phyloP scores from a whole-genome alignment of 805 yeast species.

The Peterozyma toletana region DNA sequence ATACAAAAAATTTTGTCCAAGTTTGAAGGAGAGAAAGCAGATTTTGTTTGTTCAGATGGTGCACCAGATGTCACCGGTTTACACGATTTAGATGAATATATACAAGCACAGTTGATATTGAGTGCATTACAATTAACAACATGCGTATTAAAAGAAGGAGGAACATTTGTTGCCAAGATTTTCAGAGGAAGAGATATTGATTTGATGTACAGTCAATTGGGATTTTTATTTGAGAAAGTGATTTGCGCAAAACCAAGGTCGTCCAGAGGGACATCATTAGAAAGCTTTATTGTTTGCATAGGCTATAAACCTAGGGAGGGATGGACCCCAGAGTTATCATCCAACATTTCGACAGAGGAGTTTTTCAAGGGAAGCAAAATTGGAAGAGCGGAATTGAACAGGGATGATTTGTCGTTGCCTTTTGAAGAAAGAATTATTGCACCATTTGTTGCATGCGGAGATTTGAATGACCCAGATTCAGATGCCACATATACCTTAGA shows the following conservation, averaged over 20 bases:
- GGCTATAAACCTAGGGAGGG: slow-evolving; percentile 79
- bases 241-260: slow-evolving; percentile 96
- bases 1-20: slow-evolving; percentile 64
- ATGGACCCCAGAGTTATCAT: slow-evolving; percentile 64
- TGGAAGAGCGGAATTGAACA: slow-evolving; percentile 42
- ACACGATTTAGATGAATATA: slow-evolving; percentile 94
- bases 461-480: slow-evolving; percentile 78
- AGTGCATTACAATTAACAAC: slow-evolving; percentile 91
- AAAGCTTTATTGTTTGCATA: slow-evolving; percentile 87
- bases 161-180: slow-evolving; percentile 91
- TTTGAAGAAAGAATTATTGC: slow-evolving; percentile 72
- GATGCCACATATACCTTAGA: slow-evolving; percentile 85
- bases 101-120: slow-evolving; percentile 88
- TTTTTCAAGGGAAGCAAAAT: slow-evolving; percentile 62
- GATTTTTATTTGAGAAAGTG: slow-evolving; percentile 77
- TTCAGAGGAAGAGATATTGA: slow-evolving; percentile 96
- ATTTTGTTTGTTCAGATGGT: slow-evolving; percentile 94
- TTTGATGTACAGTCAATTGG: slow-evolving; percentile 84
- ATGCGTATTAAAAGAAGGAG: slow-evolving; percentile 82
- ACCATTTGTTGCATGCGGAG: slow-evolving; percentile 95
- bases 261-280: slow-evolving; percentile 90
- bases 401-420: slow-evolving; percentile 40
- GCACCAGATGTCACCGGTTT: slow-evolving; percentile 98
- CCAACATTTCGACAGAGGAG: slow-evolving; percentile 63
- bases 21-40: slow-evolving; percentile 91